Base-by-base conservation (phyloP, 108 stramenopile species). In the Epipyxis sp. region DNA sequence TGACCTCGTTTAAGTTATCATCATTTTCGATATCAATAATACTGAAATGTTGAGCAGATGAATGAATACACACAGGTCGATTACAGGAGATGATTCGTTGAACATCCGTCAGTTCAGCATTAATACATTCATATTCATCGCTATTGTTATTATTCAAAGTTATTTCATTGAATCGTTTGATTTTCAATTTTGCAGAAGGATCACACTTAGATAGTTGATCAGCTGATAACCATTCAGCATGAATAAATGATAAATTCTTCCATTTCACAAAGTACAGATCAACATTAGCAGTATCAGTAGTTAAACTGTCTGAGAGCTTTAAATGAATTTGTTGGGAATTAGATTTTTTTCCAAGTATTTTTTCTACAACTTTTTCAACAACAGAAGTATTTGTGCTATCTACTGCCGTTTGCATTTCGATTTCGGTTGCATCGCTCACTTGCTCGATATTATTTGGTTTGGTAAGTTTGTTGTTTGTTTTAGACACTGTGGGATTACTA, bases 41-140 rank as follows among this genome's bases (percentile, higher is more conserved):
- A 32, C 61, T 6, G 27, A 29, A 29, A 37, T 16, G 34, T 13
- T 10, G 35, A 37, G 61, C 61, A 13, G 3, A 13, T 6, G 61
- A 16, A 65, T 74, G 71, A 74, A 32, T 6, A 74, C 6, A 10
- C 6, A 10, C 25, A 35, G 34, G 6, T 10, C 42, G 40, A 74
- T 74, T 42, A 57, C 71, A 74, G 25, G 71, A 13, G 44, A 74
- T 74, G 46, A 74, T 57, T 29, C 71, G 6, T 42, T 74, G 71
- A 54, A 74, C 50, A 13, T 74, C 71, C 6, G 34, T 42, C 50
- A 74, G 16, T 10, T 74, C 71, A 37, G 71, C 42, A 57, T 74
- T 27, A 25, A 74, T 43, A 57, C 43, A 74, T 39, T 74, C 71
- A 20, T 43, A 32, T 65, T 65, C 61, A 6, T 74, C 71, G 16